Base-by-base conservation (phyloP, 2,329 filamentous ascomycete species). In the Apiospora malaysiana region DNA sequence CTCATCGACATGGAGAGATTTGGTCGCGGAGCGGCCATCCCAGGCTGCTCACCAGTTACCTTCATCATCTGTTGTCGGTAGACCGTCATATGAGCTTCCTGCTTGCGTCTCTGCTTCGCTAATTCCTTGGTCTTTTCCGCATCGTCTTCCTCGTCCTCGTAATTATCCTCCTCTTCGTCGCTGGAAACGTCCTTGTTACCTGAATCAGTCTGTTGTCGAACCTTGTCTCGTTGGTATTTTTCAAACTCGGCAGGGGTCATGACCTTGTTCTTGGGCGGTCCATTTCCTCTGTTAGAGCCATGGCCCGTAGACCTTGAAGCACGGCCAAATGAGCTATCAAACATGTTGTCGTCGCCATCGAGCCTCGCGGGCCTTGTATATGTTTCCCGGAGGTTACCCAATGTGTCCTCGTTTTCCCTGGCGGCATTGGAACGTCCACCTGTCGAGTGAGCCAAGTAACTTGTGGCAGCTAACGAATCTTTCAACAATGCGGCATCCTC, bases 1-100 rank as follows among this genome's bases (percentile, higher is more conserved):
- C 91, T 93, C 76, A 87, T 85, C 5, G 89, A 89, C 45, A 86
- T 83, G 23, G 87, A 85, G 72, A 91, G 80, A 68, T 84, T 83
- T 18, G 89, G 86, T n/a, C 90, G 88, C 37, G 86, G 80, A 14
- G 83, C 80, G 16, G 81, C 75, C 56, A 83, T 82, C 14, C 85
- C 81, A 5, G 86, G 80, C 27, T 90, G 83, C 75, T 95, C 93
- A 66, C 94, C 94, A 0, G 94, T 97, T 42, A 96, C 92, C 82
- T 97, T 97, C 93, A 95, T 97, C 94, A 97, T 97, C 81, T 96
- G 93, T 80, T 97, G 94, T 71, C 94, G 90, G 80, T 97, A 97
- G 1, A 97, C 92, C 1, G 94, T 88, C 85, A 97, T 91, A 79
- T 96, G 94, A 16, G 94, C 94, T 81, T 97, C 94, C 79, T 97